Base-by-base conservation (phyloP, 108 stramenopile species). In the Conticribra guillardii region DNA sequence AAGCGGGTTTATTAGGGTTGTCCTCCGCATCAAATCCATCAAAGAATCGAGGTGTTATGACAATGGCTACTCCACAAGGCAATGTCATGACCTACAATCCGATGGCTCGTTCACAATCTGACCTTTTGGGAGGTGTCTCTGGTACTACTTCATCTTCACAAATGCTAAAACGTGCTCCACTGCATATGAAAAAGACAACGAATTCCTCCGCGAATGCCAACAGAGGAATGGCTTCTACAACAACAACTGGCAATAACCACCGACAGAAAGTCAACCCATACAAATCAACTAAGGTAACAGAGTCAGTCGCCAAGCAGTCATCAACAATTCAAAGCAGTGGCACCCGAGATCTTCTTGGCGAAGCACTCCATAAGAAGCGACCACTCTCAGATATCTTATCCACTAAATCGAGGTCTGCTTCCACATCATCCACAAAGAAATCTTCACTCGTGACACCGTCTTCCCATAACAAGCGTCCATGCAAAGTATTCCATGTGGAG, bases 141-240 rank as follows among this genome's bases (percentile, higher is more conserved):
- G 37, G 37, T 41, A 30, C 48, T 21, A 11, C n/a, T 16, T 15
- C 33, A 7, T n/a, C 19, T 21, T 4, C 47, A 22, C 66, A 59
- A 17, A 22, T 46, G 3, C n/a, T 76, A 41, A 54, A 57, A 60
- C 59, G 48, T 48, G 76, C 69, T 23, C 76, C 77, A 4, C 29
- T 65, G 17, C 77, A 79, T 45, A 79, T 79, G 77, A 79, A 67
- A 31, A 70, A 79, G 44, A 27, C 45, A 22, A 50, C 41, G 11
- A n/a, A 8, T 18, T 54, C 17, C n/a, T 18, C 4, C n/a, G n/a
- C n/a, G n/a, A n/a, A n/a, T n/a, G n/a, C n/a, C n/a, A n/a, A n/a
- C n/a, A n/a, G n/a, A n/a, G n/a, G n/a, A n/a, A 34, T 21, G 5
- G 48, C 15, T 62, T 16, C 1, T 19, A 34, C 17, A n/a, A 52